Percentiles rank a stretch among this genome's conserved stretches.
Conservation (phyloP, 2,329 filamentous ascomycete genomes). For the Trichoderma harzianum region DNA sequence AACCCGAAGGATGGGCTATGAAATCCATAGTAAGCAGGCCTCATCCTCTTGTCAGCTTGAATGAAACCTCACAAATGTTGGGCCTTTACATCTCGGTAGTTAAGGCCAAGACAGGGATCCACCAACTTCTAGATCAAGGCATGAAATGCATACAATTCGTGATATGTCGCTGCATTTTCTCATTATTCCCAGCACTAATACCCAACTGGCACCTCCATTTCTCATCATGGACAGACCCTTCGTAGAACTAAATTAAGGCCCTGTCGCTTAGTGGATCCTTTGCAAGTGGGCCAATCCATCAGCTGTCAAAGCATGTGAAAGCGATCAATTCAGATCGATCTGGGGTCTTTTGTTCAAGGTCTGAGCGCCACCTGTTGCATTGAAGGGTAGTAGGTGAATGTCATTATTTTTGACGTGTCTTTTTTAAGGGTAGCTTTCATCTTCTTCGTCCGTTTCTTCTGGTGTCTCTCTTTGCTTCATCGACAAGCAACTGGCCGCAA, state of each 20-base stretch:
- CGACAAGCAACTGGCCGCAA: background rate
- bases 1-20: background rate
- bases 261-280: constrained; percentile 2
- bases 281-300: background rate
- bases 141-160: background rate
- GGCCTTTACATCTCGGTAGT: background rate
- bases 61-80: background rate
- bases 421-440: background rate
- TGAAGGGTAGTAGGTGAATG: background rate
- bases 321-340: constrained; percentile 10
- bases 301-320: constrained; percentile 13
- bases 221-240: background rate
- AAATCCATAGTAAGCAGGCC: background rate
- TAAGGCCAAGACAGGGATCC: background rate
- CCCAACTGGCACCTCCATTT: background rate
- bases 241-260: background rate
- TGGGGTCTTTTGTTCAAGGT: background rate
- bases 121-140: background rate
- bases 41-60: background rate
- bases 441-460: background rate
- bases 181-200: background rate
- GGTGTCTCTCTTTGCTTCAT: background rate
- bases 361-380: background rate
- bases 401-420: background rate
- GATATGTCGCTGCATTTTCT: background rate